Evolutionary conservation across 2,329 filamentous ascomycete species (phyloP).

Genomic region (Dactylellina leptospora): DNA sequence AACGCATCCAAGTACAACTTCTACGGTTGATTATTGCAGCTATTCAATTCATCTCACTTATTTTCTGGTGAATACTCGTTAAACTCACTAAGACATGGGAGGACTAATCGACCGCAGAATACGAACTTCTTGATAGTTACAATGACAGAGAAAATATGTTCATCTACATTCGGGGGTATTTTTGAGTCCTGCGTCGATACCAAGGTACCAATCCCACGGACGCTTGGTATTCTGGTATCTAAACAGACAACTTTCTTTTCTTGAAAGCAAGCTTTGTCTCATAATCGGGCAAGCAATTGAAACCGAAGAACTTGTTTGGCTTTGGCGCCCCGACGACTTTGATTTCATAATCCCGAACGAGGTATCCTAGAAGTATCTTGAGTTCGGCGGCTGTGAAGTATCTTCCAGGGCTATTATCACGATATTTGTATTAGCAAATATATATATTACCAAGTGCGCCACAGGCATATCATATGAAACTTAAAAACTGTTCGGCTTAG

Average conservation of each 20-base stretch:
- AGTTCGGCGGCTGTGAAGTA: constrained; percentile 37
- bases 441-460: too few relatives aligned
- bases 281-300: neutral
- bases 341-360: constrained; percentile 35
- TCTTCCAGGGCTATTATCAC: constrained; percentile 20
- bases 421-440: neutral
- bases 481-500: neutral
- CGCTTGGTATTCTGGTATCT: too few relatives aligned
- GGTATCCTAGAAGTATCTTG: constrained; percentile 42
- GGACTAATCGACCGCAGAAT: too few relatives aligned
- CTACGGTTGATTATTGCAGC: too few relatives aligned
- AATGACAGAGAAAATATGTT: too few relatives aligned
- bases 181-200: too few relatives aligned
- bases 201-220: too few relatives aligned
- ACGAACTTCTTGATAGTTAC: too few relatives aligned
- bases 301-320: constrained; percentile 15
- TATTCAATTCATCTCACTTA: neutral
- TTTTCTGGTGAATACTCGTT: too few relatives aligned
- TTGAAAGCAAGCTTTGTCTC: neutral
- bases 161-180: too few relatives aligned
- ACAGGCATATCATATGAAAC: too few relatives aligned
- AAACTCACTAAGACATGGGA: too few relatives aligned
- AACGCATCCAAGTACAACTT: constrained; percentile 4
- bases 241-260: neutral
- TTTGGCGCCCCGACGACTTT: constrained; percentile 1